Base-by-base conservation (phyloP, 2,329 filamentous ascomycete genomes). In the Rasamsonia emersonii region DNA sequence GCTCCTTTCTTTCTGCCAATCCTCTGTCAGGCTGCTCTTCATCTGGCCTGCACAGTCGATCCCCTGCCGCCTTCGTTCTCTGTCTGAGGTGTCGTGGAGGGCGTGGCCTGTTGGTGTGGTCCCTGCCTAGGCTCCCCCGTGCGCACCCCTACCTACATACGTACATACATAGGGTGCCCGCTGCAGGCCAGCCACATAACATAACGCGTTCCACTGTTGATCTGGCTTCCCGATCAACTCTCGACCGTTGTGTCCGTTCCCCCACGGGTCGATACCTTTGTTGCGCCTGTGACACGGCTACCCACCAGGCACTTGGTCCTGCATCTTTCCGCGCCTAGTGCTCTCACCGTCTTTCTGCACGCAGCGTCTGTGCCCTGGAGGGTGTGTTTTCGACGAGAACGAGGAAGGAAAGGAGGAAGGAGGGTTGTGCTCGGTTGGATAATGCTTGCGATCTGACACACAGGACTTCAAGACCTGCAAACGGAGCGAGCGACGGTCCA, bases 1-100 rank as follows among this genome's bases (percentile, higher is more conserved):
- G 18, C 29, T 36, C 33, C 17, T 28, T 32, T 38, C n/a, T 19
- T 21, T 27, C 13, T 17, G 3, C 10, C 11, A 9, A 21, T 24
- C 24, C 17, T 20, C 24, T 25, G 20, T 26, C 27, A 17, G 19
- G 28, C 20, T 11, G 17, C 21, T 29, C 15, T 32, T 16, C 23
- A 24, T 27, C 14, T 11, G 24, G 7, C 14, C 8, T 15, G 9
- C 8, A 7, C 11, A 8, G 9, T 27, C 24, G 24, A 7, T 27
- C 14, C 24, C 13, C 24, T 14, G 9, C 13, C 14, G 8, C 13
- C 13, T 27, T 27, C 8, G 20, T 23, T 23, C 11, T 11, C 20
- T 23, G 11, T 9, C 11, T 23, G 11, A 23, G n/a, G n/a, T n/a
- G n/a, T n/a, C n/a, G n/a, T n/a, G n/a, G n/a, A n/a, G n/a, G n/a